Base-by-base conservation (phyloP, 2,329 filamentous ascomycete species). In the Clathrospora elynae region DNA sequence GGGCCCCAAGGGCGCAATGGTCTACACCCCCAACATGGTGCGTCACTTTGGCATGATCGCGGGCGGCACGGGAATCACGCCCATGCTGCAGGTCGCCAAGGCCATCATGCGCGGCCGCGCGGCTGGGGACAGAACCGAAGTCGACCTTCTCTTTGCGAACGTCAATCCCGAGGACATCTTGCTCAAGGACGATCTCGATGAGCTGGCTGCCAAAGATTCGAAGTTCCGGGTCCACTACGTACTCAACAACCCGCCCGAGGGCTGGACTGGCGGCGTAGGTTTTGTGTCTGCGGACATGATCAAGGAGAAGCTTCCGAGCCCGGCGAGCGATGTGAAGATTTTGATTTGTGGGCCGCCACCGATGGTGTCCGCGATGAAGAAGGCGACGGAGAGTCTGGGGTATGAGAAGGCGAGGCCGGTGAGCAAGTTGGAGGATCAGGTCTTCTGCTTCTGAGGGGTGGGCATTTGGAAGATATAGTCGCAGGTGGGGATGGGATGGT, bases 251-350 rank as follows among this genome's bases (percentile, higher is more conserved):
- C 90, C 93, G 14, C 91, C 92, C 6, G 86, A 88, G 77, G 85
- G 82, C 63, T 99, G 93, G 93, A 85, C 81, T 26, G 93, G 93
- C 47, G 92, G 90, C 57, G 88, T 95, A 50, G 93, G 93, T 58
- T 99, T 95, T 68, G 92, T 97, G 49, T 97, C 92, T 18, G 80
- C 85, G 28, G 92, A 97, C 54, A 96, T 97, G 87, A 92, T 99
- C 68, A 89, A 88, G 74, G 82, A 88, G 79, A 85, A 79, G 71
- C 81, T 97, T 40, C 90, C 93, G 44, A 84, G 88, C 67, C 84
- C 93, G 13, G 88, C 89, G 42, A 76, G 80, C 45, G 91, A 97
- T 65, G 85, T 95, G 75, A 97, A 97, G 83, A 82, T 99, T 60
- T 80, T 97, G 48, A 80, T 97, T 57, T 99, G 93, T 69, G 93